Evolutionary conservation across 2,329 filamentous ascomycete genomes (phyloP), one percentile per base, ranked within the genome.

Genomic region (Nectriaceae sp.): DNA sequence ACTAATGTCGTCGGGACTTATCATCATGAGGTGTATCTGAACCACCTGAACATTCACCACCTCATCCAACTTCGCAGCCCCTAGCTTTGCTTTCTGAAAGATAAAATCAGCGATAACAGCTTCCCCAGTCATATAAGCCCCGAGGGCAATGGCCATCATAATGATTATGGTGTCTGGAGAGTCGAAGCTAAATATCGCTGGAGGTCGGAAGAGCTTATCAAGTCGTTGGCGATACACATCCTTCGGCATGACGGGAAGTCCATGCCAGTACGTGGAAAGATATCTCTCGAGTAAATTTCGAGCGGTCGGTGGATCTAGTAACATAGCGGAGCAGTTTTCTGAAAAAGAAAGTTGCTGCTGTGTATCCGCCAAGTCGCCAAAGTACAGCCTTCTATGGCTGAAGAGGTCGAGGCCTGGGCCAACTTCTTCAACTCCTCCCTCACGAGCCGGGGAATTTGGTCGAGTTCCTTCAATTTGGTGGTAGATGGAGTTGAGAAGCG

Each of bases 41-140:
- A 75, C 63, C 1, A 68, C 68, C 43, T 75, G 70, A 13, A 73
- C 53, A 37, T 75, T 75, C 3, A 75, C 73, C 15, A 73, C 67
- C 21, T 75, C 73, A 39, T 75, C 73, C 40, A 71, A 62, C 5
- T 65, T 60, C 5, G 56, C 56, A 11, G 65, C 58, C 0, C 68
- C 68, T 21, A 66, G 64, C 52, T 72, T 75, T 3, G 71, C 71
- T n/a, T 69, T 71, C 21, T 74, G 68, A 19, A 71, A 73, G 21
- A 75, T 47, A 19, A 74, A 63, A 21, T 75, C 70, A 0, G 69
- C 71, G 53, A 71, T 71, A 2, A 64, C 57, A 43, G 67, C 66
- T 43, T 74, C 65, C 3, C 72, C 66, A 0, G 68, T 67, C 26
- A 70, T 71, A 1, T 70, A 59, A 4, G 71, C 65, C 0, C 70